Evolutionary conservation across 2,329 filamentous ascomycete genomes (phyloP).

Genomic region (Herpotrichia juniperi): DNA sequence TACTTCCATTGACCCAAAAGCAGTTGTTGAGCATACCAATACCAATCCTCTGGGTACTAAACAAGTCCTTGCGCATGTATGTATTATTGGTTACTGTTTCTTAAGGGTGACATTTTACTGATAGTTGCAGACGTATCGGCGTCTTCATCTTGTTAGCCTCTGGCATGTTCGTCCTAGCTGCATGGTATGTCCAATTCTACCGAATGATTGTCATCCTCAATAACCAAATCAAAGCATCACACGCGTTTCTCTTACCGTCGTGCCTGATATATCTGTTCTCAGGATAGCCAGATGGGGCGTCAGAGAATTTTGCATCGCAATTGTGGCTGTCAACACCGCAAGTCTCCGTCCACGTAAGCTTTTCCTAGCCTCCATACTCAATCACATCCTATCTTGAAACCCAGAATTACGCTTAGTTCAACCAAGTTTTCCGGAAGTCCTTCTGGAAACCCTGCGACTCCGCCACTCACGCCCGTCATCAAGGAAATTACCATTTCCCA

Average conservation of each 20-base stretch:
- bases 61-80: too few species aligned
- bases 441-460: neutral
- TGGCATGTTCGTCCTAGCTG: neutral
- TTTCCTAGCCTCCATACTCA: neutral
- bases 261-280: neutral
- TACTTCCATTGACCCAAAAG: neutral
- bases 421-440: neutral
- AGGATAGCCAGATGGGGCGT: neutral
- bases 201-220: too few species aligned
- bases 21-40: neutral
- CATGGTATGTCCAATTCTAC: too few species aligned
- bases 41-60: neutral
- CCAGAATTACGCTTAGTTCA: too few species aligned
- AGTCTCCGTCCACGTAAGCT: neutral
- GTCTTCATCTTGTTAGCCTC: neutral
- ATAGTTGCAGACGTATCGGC: neutral
- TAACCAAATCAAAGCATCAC: too few species aligned
- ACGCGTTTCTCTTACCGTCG: neutral
- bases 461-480: too few species aligned
- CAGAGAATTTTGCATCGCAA: neutral
- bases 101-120: neutral
- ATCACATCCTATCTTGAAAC: too few species aligned
- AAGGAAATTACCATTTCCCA: neutral
- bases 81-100: too few species aligned
- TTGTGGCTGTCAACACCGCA: neutral